phyloP scores from a whole-genome alignment of 1,284 basidiomycete species.

The Mycosarcoma maydis region DNA sequence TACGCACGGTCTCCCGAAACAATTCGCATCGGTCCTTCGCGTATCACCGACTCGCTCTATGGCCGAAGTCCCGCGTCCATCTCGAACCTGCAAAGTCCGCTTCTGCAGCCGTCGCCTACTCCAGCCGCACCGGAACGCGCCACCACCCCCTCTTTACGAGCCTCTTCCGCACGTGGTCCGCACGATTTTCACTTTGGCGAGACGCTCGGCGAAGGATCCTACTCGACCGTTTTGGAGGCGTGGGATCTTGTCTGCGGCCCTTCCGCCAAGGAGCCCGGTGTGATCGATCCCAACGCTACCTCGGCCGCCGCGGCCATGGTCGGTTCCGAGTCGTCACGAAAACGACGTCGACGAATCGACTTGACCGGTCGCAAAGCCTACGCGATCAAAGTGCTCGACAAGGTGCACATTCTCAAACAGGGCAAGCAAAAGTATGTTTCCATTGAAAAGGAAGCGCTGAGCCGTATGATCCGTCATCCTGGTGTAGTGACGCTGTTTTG shows the following conservation, averaged over 20 bases:
- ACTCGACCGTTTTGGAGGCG: conserved; percentile 64
- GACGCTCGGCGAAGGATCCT: conserved; percentile 64
- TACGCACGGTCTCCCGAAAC: conserved; percentile 41
- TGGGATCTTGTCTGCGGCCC: conserved; percentile 59
- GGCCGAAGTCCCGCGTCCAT: conserved; percentile 36
- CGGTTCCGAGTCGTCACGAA: conserved; percentile 27
- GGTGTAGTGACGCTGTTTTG: conserved; percentile 64
- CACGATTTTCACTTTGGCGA: conserved; percentile 66
- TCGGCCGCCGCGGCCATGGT: conserved; percentile 51
- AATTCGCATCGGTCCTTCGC: conserved; percentile 26
- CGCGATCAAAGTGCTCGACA: conserved; percentile 65
- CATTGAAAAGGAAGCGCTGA: conserved; percentile 65
- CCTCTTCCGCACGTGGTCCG: conserved; percentile 41
- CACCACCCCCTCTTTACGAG: conserved; percentile 17
- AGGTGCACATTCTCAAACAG: conserved; percentile 66
- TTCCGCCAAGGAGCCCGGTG: conserved; percentile 28
- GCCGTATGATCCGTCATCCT: conserved; percentile 58
- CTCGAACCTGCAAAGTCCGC: conserved; percentile 31
- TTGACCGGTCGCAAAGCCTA: conserved; percentile 51
- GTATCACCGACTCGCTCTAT: conserved; percentile 36
- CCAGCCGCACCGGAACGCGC: conserved; percentile 15
- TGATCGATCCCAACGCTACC: conserved; percentile 30
- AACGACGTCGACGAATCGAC: conserved; percentile 24
- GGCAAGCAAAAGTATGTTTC: conserved; percentile 66
- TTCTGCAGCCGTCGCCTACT: conserved; percentile 17